phyloP scores from a whole-genome alignment of 345 rosid genomes.

The Eucalyptus cloeziana region DNA sequence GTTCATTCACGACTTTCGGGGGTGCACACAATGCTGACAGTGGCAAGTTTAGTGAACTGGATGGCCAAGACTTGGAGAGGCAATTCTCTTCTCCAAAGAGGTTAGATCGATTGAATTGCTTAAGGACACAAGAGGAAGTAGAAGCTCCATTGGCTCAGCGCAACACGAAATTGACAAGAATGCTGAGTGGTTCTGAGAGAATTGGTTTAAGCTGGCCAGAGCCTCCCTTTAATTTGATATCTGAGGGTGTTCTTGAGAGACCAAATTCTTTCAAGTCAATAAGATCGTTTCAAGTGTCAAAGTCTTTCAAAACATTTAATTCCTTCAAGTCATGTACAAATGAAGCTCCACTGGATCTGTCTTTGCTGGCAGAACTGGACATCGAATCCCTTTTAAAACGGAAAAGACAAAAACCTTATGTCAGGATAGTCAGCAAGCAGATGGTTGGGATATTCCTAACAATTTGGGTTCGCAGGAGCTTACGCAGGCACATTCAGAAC shows the following conservation, averaged over 20 bases:
- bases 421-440: constrained; percentile 81
- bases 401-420: constrained; percentile 57
- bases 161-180: constrained; percentile 22
- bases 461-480: constrained; percentile 79
- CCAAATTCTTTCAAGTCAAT: constrained; percentile 45
- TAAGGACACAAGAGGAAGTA: constrained; percentile 2
- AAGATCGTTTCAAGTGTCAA: constrained; percentile 36
- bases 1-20: not conserved
- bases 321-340: constrained; percentile 49
- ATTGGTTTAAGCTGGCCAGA: constrained; percentile 91
- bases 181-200: constrained; percentile 65
- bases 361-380: constrained; percentile 56
- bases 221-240: constrained; percentile 54
- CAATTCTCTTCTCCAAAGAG: constrained; percentile 49
- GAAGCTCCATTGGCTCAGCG: constrained; percentile 3
- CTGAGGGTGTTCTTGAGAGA: constrained; percentile 49
- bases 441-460: constrained; percentile 92
- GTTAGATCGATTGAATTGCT: constrained; percentile 56
- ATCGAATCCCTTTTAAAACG: constrained; percentile 54
- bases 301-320: constrained; percentile 40
- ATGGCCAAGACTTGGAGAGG: constrained; percentile 32
- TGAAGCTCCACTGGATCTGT: constrained; percentile 24
- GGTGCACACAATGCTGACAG: not conserved
- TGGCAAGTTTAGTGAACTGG: constrained; percentile 9
- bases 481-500: constrained; percentile 78